Conservation (phyloP, 1,284 basidiomycete species). For the Meira miltonrushii region DNA sequence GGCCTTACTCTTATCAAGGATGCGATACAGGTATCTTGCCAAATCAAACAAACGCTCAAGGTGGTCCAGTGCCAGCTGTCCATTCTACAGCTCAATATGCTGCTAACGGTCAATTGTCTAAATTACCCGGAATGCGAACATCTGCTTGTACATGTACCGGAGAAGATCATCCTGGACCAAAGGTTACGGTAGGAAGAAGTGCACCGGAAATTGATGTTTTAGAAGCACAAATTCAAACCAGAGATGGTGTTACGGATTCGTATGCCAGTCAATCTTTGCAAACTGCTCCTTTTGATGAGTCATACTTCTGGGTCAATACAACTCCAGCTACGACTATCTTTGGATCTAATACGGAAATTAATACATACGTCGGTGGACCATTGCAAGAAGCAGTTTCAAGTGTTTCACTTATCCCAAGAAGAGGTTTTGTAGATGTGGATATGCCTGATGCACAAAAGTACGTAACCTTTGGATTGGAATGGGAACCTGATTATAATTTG, state of each 20-base stretch:
- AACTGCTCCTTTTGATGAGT: constrained; percentile 20
- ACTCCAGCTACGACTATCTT: constrained; percentile 3
- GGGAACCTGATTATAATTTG: constrained; percentile 15
- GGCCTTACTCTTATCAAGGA: constrained; percentile 19
- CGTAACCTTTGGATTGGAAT: constrained; percentile 18
- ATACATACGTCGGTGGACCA: constrained; percentile 17
- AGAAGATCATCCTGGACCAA: constrained; percentile 22
- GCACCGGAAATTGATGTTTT: constrained; percentile 20
- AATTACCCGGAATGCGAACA: constrained; percentile 19
- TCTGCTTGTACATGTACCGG: constrained; percentile 21
- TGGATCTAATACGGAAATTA: constrained; percentile 10
- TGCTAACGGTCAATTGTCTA: constrained; percentile 14
- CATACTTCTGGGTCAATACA: constrained; percentile 18
- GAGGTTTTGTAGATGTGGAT: constrained; percentile 10
- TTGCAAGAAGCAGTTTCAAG: constrained; percentile 17
- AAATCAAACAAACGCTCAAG: constrained; percentile 15
- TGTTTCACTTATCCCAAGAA: constrained; percentile 13
- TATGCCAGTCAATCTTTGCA: constrained; percentile 21
- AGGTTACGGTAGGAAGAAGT: constrained; percentile 16
- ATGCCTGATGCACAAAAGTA: constrained; percentile 8
- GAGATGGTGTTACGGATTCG: constrained; percentile 3
- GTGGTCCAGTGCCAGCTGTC: constrained; percentile 13
- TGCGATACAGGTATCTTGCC: constrained; percentile 25
- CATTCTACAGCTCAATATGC: constrained; percentile 13
- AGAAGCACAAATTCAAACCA: constrained; percentile 19